Evolutionary conservation across 1,284 basidiomycete genomes (phyloP).

Genomic region (Nidula niveotomentosa): DNA sequence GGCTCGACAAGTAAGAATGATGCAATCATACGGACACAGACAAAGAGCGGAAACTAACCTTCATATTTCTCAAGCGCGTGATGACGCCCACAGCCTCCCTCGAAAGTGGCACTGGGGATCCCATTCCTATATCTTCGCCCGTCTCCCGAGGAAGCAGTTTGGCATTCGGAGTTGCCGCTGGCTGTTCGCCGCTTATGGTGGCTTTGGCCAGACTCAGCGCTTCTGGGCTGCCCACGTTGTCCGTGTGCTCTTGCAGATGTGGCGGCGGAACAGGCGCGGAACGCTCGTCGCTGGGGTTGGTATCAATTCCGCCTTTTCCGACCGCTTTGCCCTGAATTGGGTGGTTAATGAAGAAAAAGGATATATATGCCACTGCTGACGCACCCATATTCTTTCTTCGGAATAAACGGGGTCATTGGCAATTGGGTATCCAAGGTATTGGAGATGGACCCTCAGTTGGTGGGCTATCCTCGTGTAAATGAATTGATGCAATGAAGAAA

Average conservation of each 20-base stretch:
- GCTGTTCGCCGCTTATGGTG: too few species aligned
- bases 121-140: constrained; percentile 86
- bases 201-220: too few species aligned
- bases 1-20: constrained; percentile 6
- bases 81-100: constrained; percentile 85
- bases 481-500: constrained; percentile 7
- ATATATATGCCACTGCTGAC: too few species aligned
- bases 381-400: constrained; percentile 78
- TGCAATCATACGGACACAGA: background rate
- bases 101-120: constrained; percentile 85
- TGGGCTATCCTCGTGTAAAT: constrained; percentile 60
- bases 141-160: constrained; percentile 77
- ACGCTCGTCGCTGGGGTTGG: constrained; percentile 63
- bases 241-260: constrained; percentile 42
- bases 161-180: too few species aligned
- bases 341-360: too few species aligned
- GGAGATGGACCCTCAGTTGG: constrained; percentile 95
- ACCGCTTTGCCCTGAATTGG: constrained; percentile 75
- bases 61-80: constrained; percentile 81
- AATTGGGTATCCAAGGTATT: constrained; percentile 93
- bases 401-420: constrained; percentile 92
- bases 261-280: constrained; percentile 62
- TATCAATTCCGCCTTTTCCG: constrained; percentile 84
- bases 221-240: constrained; percentile 34
- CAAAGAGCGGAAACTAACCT: constrained; percentile 56